Evolutionary conservation across 2,329 filamentous ascomycete genomes (phyloP), one percentile per base, ranked within the genome.

Genomic region (Alternaria viburni): DNA sequence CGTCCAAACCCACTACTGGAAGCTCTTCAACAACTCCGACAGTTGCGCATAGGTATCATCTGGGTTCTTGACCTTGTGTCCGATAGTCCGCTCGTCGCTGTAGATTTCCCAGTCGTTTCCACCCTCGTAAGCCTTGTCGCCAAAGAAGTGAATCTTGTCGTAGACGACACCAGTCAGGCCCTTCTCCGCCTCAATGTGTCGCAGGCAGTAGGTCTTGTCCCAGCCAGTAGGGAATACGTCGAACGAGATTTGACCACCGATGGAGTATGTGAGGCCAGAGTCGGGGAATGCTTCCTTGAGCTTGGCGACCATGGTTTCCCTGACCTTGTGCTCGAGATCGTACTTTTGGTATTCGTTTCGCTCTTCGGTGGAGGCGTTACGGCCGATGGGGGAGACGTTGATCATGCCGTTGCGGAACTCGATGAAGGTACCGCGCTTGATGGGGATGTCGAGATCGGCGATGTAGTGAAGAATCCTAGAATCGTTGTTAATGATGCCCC

Each of bases 81-180:
- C 96, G 64, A 91, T 89, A 36, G 92, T 96, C 76, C 95, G 87
- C 58, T 86, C 77, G 79, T 98, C 95, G 69, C 83, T 85, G 81
- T 91, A 98, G 78, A 99, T 97, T 85, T 98, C 95, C 79, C 90
- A 95, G 82, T 99, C 96, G 81, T 98, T 99, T 66, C 96, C 96
- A 68, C 96, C 95, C 80, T 90, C 82, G 78, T 89, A 90, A 25
- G 92, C 92, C 90, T 98, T 99, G 86, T 99, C 96, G 69, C 96
- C 96, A 76, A 98, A 99, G 87, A 98, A 98, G 86, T 98, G 96
- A 72, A 98, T 91, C 47, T 88, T 95, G 71, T 89, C 92, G 86
- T 95, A 98, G 23, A 89, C 83, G 67, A 96, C 84, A 66, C 91
- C 90, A 75, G 88, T 90, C 79, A 80, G 69, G 17, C 81, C 79